phyloP scores from a whole-genome alignment of 225 moss, liverwort and hornwort genomes.

The Pseudoscleropodium purum region DNA sequence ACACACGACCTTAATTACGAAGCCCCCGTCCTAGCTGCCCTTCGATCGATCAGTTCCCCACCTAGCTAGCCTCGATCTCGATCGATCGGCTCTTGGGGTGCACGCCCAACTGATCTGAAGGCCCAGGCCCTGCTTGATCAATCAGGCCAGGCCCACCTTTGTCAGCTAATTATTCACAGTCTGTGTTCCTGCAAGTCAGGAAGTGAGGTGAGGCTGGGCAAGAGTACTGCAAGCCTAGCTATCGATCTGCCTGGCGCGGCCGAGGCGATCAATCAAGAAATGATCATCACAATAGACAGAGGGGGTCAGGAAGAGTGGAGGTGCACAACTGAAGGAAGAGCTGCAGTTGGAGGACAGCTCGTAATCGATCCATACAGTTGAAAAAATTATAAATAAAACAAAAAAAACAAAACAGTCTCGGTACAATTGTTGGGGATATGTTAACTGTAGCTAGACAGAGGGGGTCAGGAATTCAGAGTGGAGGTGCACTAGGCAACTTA shows the following conservation, averaged over 20 bases:
- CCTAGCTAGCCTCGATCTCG: no score
- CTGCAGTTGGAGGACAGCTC: not conserved
- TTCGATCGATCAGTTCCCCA: not conserved
- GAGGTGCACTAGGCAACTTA: not conserved
- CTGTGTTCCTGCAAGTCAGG: not conserved
- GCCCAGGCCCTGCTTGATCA: not conserved
- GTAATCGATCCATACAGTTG: no score
- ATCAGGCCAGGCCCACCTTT: not conserved
- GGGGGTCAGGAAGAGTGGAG: not conserved
- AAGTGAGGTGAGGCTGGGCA: not conserved
- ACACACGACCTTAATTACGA: fast-evolving
- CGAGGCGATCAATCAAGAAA: not conserved
- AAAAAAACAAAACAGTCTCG: not conserved
- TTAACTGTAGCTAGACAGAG: not conserved
- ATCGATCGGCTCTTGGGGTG: not conserved
- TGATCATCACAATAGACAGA: not conserved
- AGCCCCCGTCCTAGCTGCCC: not conserved
- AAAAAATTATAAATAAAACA: not conserved
- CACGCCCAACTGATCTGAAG: not conserved
- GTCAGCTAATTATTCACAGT: not conserved
- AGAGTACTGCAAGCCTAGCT: not conserved
- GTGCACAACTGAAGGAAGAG: not conserved
- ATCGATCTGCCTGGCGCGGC: not conserved
- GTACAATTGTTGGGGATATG: not conserved
- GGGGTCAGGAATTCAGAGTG: not conserved